These are phyloP conservation scores for Orbilia blumenaviensis DNA, from an alignment of 2,329 filamentous ascomycete species.

Conservation along the genomic window DNA sequence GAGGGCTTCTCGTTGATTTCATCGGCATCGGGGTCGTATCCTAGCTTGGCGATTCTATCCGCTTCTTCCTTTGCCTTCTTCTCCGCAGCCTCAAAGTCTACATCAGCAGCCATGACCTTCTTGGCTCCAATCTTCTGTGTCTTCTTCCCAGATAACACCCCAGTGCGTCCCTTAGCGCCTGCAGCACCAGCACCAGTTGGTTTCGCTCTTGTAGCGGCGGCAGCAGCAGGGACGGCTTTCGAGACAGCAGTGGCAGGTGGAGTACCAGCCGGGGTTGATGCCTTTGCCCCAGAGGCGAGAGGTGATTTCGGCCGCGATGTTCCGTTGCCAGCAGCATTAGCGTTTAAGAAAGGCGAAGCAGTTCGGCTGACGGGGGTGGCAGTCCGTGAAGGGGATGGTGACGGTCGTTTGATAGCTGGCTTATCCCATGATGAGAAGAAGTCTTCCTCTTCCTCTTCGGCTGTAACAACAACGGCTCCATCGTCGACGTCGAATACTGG, in stretches of 20 bases:
- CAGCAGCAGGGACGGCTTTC: conserved; percentile 74
- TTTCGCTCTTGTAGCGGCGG: conserved; percentile 80
- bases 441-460: conserved; percentile 86
- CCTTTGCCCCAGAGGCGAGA: conserved; percentile 69
- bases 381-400: conserved; percentile 88
- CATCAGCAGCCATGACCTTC: conserved; percentile 73
- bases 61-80: conserved; percentile 97
- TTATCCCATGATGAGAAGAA: conserved; percentile 99
- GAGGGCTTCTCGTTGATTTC: conserved; percentile 64
- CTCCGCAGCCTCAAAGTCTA: conserved; percentile 87
- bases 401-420: conserved; percentile 93
- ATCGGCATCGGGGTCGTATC: conserved; percentile 93
- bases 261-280: conserved; percentile 67
- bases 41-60: conserved; percentile 91
- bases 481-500: conserved; percentile 86
- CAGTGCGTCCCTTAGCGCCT: conserved; percentile 77
- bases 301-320: conserved; percentile 83
- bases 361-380: conserved; percentile 84
- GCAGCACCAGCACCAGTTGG: conserved; percentile 65
- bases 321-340: conserved; percentile 71
- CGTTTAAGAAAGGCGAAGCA: conserved; percentile 87
- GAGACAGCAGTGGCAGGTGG: conserved; percentile 63
- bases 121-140: conserved; percentile 85
- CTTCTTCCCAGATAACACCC: conserved; percentile 87
- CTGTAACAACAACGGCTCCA: conserved; percentile 71